Base-by-base conservation (phyloP, 1,284 basidiomycete genomes). In the Gymnopus androsaceus region DNA sequence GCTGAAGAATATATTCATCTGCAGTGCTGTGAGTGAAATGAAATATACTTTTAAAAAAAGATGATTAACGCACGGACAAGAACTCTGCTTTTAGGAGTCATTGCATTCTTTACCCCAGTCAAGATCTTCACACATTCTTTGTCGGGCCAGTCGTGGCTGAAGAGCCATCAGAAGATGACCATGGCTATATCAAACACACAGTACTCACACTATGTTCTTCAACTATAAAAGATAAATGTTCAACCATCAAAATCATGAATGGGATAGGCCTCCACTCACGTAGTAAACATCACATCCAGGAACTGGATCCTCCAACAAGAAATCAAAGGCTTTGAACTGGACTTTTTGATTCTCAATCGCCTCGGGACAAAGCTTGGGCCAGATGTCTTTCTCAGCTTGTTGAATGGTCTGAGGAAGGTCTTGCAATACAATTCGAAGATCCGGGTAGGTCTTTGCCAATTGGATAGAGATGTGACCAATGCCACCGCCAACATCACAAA, bases 101-200 rank as follows among this genome's bases (percentile, higher is more conserved):
- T 51, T 4, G 23, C 57, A 4, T 31, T 38, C 7, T 42, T 31
- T 9, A 58, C 49, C 28, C 37, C 51, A n/a, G 41, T 28, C 19
- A 58, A 37, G 30, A 58, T 58, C 3, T 19, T 31, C 5, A 55
- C 36, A 12, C 41, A 48, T 5, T 51, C 53, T 6, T 30, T 3
- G 34, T 58, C 57, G 1, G 53, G 57, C 57, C 57, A 57, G 31
- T 57, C 45, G n/a, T 49, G 45, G 17, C 48, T 50, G 27, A 12
- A 12, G 17, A 51, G 9, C 21, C 15, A 30, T 28, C 15, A 40
- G 11, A 38, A 27, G 12, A 9, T 2, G 4, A 33, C 46, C 17
- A 14, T 8, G 17, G 12, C 19, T 14, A 50, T 8, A 12, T 37
- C 30, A 21, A 41, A 14, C 4, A 19, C 4, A 46, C 15, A 23